These are phyloP conservation scores for Gaeumannomyces sp. DNA, from an alignment of 2,329 filamentous ascomycete genomes.

Conservation along the genomic window DNA sequence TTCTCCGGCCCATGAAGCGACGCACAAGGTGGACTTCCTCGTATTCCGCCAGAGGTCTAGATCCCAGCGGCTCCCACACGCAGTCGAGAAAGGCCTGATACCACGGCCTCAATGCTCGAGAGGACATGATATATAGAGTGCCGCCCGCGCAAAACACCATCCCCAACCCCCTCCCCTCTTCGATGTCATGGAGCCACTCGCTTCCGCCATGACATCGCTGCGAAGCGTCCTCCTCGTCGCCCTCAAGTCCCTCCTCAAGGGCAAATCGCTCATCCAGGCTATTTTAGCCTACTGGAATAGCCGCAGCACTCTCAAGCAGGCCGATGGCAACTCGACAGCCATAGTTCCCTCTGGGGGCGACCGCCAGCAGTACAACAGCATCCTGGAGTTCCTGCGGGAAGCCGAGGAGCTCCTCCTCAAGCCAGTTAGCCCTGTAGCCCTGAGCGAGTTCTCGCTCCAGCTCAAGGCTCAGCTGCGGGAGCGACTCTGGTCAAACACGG, in stretches of 20 bases:
- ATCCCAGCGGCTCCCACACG: neutral
- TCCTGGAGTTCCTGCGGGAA: conserved; percentile 50
- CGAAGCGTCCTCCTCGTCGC: conserved; percentile 49
- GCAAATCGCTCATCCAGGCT: conserved; percentile 53
- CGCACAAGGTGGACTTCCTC: neutral
- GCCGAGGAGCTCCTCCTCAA: conserved; percentile 46
- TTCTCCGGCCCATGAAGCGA: neutral
- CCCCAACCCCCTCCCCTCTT: neutral
- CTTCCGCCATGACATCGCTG: conserved; percentile 52
- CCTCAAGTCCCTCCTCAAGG: conserved; percentile 51
- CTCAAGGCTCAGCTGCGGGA: conserved; percentile 51
- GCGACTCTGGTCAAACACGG: conserved; percentile 43
- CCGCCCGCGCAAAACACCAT: neutral
- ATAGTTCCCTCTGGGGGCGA: neutral
- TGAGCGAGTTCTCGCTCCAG: conserved; percentile 39
- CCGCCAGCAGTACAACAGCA: conserved; percentile 19
- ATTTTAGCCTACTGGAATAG: conserved; percentile 49
- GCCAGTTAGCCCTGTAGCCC: conserved; percentile 38
- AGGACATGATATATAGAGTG: conserved; percentile 6
- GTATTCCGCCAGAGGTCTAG: neutral
- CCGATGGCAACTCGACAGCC: neutral
- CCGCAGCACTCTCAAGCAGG: conserved; percentile 29
- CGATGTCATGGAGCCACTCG: conserved; percentile 42
- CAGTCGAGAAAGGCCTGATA: neutral
- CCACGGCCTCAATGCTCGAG: neutral